Evolutionary conservation across 106 monocot genomes (phyloP).

Genomic region (Dendrobium chrysotoxum): DNA sequence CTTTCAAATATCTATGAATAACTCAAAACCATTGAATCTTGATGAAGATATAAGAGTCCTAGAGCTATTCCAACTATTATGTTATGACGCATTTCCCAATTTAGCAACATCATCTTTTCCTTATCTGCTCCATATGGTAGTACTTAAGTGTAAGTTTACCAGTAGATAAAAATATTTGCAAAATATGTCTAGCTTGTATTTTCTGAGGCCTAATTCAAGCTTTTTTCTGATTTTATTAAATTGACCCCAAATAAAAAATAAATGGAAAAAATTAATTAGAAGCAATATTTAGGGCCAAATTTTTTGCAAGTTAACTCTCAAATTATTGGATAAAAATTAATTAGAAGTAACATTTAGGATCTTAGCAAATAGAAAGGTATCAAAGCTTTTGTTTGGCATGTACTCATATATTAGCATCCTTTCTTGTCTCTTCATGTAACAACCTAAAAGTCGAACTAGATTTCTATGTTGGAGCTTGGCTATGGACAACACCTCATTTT

Average conservation of each 20-base stretch:
- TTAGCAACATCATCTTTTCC: conserved; percentile 8
- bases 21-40: conserved; percentile 32
- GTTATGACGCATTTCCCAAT: conserved; percentile 28
- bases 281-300: no score
- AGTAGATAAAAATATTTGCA: not conserved
- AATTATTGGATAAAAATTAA: not conserved
- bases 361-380: conserved; percentile 26
- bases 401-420: conserved; percentile 31
- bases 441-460: conserved; percentile 27
- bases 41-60: conserved; percentile 48
- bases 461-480: conserved; percentile 33
- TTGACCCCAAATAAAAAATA: no score
- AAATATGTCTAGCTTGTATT: no score
- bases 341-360: no score
- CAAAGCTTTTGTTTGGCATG: conserved; percentile 32
- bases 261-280: no score
- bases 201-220: no score
- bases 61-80: conserved; percentile 37
- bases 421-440: conserved; percentile 26
- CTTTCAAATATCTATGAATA: conserved; percentile 48
- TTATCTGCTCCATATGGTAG: not conserved
- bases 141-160: no score
- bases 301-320: no score
- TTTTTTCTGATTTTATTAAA: no score
- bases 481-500: no score